Base-by-base conservation (phyloP, 2,329 filamentous ascomycete genomes). In the Claviceps digitariae region DNA sequence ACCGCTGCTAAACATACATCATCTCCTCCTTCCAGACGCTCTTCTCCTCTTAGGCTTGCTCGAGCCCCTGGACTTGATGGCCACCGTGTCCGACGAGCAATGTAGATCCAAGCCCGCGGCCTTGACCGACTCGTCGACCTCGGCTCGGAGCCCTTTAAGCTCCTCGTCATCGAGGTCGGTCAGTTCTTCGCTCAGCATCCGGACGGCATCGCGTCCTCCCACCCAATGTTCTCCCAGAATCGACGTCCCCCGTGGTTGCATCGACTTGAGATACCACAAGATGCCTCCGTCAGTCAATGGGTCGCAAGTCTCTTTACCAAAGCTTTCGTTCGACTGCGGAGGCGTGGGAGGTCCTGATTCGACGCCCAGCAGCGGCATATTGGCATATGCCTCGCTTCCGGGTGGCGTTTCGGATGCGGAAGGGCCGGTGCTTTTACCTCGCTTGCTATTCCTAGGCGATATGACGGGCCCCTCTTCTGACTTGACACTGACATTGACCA, bases 81-180 rank as follows among this genome's bases (percentile, higher is more conserved):
- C 57, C 7, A 21, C 54, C 23, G 41, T 23, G 9, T 53, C 55
- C 56, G 36, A 57, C 47, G 51, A 56, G 54, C 10, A 49, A 50
- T 48, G 63, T 60, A 36, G 59, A 59, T n/a, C 59, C 50, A 52
- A 53, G 59, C 23, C 63, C 59, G 62, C 62, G 2, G 65, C 61
- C 38, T 57, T 54, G 25, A 65, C 63, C 29, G 59, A 60, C 40
- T 76, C 72, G 58, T 76, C 75, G 31, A 80, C 71, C 57, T 79
- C 77, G 49, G 74, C 72, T 36, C 72, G 75, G 36, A 89, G 72
- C 36, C 85, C 87, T 61, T 87, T 83, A 54, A 95, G 74, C 69
- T 91, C 88, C 51, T 94, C 90, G 58, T 96, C 90, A 61, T 95
- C 90, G 65, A 96, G 82, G 64, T 96, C 91, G 54, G 87, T 94